These are phyloP conservation scores for Bruguiera hainesii DNA, from an alignment of 441 rosid genomes.

Conservation along the genomic window DNA sequence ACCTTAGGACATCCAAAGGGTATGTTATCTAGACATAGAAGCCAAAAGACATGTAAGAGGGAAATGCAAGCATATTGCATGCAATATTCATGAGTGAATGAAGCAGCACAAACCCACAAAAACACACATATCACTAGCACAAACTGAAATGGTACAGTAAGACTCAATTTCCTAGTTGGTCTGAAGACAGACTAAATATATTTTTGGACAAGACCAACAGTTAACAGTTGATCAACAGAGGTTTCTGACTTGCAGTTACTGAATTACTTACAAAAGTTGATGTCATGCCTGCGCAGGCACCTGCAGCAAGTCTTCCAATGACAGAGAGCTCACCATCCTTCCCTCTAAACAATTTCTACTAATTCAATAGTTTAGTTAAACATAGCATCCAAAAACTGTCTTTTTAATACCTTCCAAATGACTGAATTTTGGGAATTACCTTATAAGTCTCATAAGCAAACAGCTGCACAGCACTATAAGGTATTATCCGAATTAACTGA, in stretches of 20 bases:
- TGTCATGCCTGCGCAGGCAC: slow-evolving; percentile 99
- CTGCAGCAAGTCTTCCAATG: slow-evolving; percentile 89
- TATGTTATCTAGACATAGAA: slow-evolving; percentile 64
- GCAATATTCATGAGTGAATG: background rate
- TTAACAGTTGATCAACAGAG: slow-evolving; percentile 4
- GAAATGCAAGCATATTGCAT: background rate
- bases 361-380: slow-evolving; percentile 23
- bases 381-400: slow-evolving; percentile 1
- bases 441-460: slow-evolving; percentile 91
- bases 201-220: background rate
- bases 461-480: slow-evolving; percentile 95
- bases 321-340: slow-evolving; percentile 84
- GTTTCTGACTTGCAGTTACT: slow-evolving; percentile 11
- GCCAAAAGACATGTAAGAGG: background rate
- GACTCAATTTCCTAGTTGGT: background rate
- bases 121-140: background rate
- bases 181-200: background rate
- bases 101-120: background rate
- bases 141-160: background rate
- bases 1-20: slow-evolving; percentile 91
- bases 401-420: background rate
- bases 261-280: slow-evolving; percentile 76
- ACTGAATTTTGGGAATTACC: slow-evolving; percentile 37
- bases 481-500: slow-evolving; percentile 88
- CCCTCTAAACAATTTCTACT: slow-evolving; percentile 76